Evolutionary conservation across 192 early-diverging fungal species (phyloP).

Genomic region (Entomortierella chlamydospora): DNA sequence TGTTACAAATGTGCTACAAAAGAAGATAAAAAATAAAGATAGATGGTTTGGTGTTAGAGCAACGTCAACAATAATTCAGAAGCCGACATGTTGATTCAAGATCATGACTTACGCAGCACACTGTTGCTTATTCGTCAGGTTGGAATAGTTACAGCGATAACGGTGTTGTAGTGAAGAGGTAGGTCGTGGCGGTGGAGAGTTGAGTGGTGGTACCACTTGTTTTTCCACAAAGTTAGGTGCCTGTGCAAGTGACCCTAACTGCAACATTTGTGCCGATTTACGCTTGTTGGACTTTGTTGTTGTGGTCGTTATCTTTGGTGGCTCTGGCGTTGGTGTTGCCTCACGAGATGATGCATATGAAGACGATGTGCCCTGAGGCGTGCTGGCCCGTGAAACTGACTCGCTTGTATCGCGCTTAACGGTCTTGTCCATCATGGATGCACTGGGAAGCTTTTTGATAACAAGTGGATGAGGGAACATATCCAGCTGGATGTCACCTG

Average conservation of each 20-base stretch:
- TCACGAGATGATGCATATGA: conserved; percentile 22
- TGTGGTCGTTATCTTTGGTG: conserved; percentile 20
- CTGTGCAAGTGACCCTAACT: background rate
- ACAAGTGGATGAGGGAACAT: conserved; percentile 35
- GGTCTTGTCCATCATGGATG: conserved; percentile 47
- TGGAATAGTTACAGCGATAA: conserved; percentile 42
- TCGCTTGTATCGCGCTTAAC: conserved; percentile 36
- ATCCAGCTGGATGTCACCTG: conserved; percentile 46
- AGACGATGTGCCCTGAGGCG: conserved; percentile 11
- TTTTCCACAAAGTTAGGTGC: background rate
- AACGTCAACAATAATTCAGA: background rate
- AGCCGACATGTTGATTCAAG: background rate
- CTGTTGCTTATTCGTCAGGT: conserved; percentile 28
- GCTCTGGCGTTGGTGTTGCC: conserved; percentile 16
- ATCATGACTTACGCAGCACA: conserved; percentile 40
- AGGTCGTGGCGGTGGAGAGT: background rate
- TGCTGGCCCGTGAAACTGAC: conserved; percentile 24
- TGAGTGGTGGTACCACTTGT: background rate
- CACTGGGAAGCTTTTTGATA: conserved; percentile 48
- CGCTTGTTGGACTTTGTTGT: conserved; percentile 27
- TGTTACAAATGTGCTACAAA: conserved; percentile 26
- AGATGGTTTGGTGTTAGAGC: too few species aligned
- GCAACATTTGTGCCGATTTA: conserved; percentile 33
- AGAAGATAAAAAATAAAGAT: too few species aligned
- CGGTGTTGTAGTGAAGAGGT: conserved; percentile 19